Conservation (phyloP, 2,329 filamentous ascomycete species). For the Claviceps digitariae region DNA sequence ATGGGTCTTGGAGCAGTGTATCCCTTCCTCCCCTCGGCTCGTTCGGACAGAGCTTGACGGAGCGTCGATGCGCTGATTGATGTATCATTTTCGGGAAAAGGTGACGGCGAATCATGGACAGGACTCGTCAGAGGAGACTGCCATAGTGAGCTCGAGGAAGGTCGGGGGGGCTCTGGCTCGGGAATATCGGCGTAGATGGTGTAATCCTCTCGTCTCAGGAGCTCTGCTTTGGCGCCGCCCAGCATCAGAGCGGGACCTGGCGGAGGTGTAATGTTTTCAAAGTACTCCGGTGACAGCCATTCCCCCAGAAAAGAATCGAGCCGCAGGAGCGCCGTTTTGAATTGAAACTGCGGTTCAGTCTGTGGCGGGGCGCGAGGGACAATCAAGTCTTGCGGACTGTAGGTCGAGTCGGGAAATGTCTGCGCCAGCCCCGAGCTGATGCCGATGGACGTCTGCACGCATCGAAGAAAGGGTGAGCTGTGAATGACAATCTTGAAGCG, state of each 20-base stretch:
- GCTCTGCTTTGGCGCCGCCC: conserved; percentile 72
- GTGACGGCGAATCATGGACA: conserved; percentile 8
- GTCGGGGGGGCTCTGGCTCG: conserved; percentile 11
- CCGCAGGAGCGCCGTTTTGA: conserved; percentile 53
- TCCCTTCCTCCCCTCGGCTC: conserved; percentile 19
- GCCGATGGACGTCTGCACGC: conserved; percentile 80
- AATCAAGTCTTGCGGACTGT: conserved; percentile 21
- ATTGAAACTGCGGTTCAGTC: conserved; percentile 13
- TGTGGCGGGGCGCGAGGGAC: conserved; percentile 18
- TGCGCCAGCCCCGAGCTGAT: conserved; percentile 76
- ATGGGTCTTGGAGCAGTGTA: conserved; percentile 69
- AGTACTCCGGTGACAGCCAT: conserved; percentile 90
- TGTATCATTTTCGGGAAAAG: conserved; percentile 14
- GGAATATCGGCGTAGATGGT: conserved; percentile 26
- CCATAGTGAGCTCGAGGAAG: conserved; percentile 18
- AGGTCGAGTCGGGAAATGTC: conserved; percentile 19
- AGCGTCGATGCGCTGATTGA: conserved; percentile 18
- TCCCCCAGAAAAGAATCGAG: conserved; percentile 90
- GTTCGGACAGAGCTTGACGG: conserved; percentile 20
- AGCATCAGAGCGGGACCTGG: conserved; percentile 80
- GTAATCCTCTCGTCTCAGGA: conserved; percentile 64
- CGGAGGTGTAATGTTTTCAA: conserved; percentile 79
- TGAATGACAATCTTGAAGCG: conserved; percentile 75
- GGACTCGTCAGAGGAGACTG: conserved; percentile 18
- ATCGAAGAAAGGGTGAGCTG: conserved; percentile 85